Conservation (phyloP, 2,329 filamentous ascomycete species). For the Drechslerella dactyloides region DNA sequence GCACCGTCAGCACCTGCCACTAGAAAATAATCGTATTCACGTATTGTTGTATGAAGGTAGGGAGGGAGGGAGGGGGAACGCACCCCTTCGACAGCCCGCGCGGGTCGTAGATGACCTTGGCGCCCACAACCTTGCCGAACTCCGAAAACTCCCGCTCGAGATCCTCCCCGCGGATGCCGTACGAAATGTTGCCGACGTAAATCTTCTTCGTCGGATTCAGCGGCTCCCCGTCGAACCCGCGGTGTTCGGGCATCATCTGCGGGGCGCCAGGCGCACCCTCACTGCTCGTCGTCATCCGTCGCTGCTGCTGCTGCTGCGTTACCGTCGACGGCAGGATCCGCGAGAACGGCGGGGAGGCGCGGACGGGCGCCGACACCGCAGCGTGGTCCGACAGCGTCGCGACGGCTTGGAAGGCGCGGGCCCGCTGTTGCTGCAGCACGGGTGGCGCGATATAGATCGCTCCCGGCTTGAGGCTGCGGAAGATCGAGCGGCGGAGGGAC, state of each 20-base stretch:
- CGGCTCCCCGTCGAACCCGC: conserved; percentile 32
- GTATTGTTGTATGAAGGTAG: conserved; percentile 3
- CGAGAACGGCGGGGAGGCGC: conserved; percentile 39
- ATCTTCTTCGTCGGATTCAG: conserved; percentile 61
- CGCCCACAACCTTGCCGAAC: conserved; percentile 65
- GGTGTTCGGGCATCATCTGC: conserved; percentile 6
- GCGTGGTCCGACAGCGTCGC: conserved; percentile 36
- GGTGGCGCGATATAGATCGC: conserved; percentile 46
- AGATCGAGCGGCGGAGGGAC: conserved; percentile 49
- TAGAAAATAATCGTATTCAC: conserved; percentile 1
- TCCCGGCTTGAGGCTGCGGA: conserved; percentile 49
- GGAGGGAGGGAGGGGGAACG: conserved; percentile 53
- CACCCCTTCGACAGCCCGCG: conserved; percentile 74
- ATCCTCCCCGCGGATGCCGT: conserved; percentile 69
- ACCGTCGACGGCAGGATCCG: conserved; percentile 25
- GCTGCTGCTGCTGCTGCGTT: neutral
- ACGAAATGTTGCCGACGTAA: conserved; percentile 74
- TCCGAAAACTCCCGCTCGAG: conserved; percentile 67
- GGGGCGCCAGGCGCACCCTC: neutral
- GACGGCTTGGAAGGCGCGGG: conserved; percentile 43
- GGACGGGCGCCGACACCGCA: neutral
- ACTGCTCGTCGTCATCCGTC: neutral
- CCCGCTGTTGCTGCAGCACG: conserved; percentile 47
- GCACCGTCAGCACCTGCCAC: neutral
- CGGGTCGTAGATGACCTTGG: conserved; percentile 67